Evolutionary conservation across 495 filamentous ascomycete species (phyloP), one percentile per base, ranked within the genome.

Genomic region (Tuber brumale): DNA sequence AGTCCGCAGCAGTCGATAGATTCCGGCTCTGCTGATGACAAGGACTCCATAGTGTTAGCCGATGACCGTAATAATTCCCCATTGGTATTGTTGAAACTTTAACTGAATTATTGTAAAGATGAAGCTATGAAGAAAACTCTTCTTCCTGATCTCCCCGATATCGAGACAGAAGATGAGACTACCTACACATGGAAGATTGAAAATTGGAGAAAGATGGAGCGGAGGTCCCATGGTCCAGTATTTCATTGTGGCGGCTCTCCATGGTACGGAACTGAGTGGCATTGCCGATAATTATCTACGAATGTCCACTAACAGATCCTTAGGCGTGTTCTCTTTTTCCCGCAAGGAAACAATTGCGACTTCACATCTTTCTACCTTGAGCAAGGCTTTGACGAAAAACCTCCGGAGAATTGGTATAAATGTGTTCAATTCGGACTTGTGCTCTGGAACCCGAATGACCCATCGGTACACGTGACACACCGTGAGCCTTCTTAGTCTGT

Each of bases 401-500:
- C 88, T 44, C 91, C 94, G 23, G 93, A 97, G 57, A 92, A 94
- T 80, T 98, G 94, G 93, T 94, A 94, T 83, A 94, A 93, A 76
- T 99, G 95, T 82, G 94, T 97, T 74, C 95, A 98, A 81, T 99
- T 99, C 84, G 91, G 90, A 35, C 85, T 99, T 75, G 95, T 97
- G 18, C 84, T 99, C 74, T 97, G 93, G 90, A 99, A 97, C 84
- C 90, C 91, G 57, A 93, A 94, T 78, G 93, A 97, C 77, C 94
- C 95, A 10, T 88, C 89, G 42, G 89, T 97, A 75, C 91, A 90
- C 82, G 85, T 88, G 51, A 87, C 89, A 71, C 94, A 93, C 77
- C 46, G 42, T 70, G 19, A 77, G 69, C 70, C 73, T 72, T 75
- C 51, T 74, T 45, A 81, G 83, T 70, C 31, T 74, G 70, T 73